Evolutionary conservation across 129 eudicot species (phyloP).

Genomic region (Heracleum sosnowskyi): DNA sequence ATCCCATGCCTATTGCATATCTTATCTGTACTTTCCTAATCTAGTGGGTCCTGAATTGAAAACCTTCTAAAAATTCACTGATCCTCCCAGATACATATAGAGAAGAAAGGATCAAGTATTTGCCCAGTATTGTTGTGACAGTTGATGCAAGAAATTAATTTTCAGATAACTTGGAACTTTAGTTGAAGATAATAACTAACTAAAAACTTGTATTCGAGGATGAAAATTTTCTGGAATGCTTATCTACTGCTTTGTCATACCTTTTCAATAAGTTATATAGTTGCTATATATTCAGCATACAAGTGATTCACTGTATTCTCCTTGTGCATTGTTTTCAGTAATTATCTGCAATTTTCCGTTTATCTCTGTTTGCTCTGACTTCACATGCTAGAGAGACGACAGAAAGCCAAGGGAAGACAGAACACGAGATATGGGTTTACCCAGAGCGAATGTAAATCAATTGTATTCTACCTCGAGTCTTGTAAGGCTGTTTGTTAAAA

Average conservation of each 20-base stretch:
- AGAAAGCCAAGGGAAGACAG: neutral
- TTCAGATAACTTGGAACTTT: neutral
- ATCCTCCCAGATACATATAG: neutral
- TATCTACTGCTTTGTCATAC: neutral
- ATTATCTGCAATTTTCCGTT: neutral
- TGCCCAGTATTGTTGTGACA: neutral
- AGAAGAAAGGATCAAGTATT: neutral
- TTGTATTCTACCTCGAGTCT: neutral
- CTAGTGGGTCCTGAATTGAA: slow-evolving; percentile 12
- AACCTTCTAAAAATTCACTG: neutral
- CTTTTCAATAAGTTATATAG: neutral
- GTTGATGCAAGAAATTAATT: neutral
- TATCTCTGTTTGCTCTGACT: slow-evolving; percentile 6
- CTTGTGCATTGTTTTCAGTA: slow-evolving; percentile 8
- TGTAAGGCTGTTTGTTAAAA: neutral
- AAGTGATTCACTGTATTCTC: neutral
- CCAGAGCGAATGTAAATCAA: neutral
- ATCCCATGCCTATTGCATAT: slow-evolving; percentile 32
- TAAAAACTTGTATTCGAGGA: neutral
- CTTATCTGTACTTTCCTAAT: slow-evolving; percentile 18
- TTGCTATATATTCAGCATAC: neutral
- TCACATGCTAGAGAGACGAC: slow-evolving; percentile 6
- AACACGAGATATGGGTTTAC: neutral
- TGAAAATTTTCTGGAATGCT: neutral
- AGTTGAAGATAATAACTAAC: neutral